phyloP scores from a whole-genome alignment of 2,329 filamentous ascomycete genomes.

The Colletotrichum orbiculare region DNA sequence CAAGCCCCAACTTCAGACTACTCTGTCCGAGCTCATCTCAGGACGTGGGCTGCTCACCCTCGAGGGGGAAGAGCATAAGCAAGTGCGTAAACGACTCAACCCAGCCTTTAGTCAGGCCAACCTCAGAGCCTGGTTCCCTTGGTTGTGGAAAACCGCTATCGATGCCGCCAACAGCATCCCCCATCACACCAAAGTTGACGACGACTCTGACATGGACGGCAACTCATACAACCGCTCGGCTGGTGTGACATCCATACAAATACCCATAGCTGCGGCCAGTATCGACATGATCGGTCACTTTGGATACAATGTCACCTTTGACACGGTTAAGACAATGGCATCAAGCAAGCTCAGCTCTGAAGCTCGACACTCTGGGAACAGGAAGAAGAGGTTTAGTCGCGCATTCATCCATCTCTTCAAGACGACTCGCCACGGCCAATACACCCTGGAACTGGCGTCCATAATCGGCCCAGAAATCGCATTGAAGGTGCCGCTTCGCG shows the following conservation, averaged over 20 bases:
- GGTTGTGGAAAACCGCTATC: not conserved
- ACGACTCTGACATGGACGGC: not conserved
- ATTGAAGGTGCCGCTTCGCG: not conserved
- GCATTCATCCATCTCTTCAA: conserved; percentile 1
- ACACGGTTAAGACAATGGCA: not conserved
- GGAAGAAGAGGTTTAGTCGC: not conserved
- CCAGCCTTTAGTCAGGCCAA: not conserved
- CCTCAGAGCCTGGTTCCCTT: not conserved
- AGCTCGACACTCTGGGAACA: not conserved
- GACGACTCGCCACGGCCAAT: not conserved
- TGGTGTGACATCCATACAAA: not conserved
- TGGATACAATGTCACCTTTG: not conserved
- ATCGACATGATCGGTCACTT: not conserved
- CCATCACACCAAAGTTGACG: not conserved
- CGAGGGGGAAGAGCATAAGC: conserved; percentile 1
- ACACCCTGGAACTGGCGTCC: not conserved
- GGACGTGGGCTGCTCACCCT: not conserved
- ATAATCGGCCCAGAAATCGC: not conserved
- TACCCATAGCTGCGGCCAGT: not conserved
- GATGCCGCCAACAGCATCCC: not conserved
- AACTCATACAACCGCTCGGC: not conserved
- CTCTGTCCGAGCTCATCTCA: not conserved
- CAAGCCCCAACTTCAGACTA: conserved; percentile 12
- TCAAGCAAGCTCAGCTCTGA: not conserved
- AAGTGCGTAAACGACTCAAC: not conserved